Base-by-base conservation (phyloP, 768 basidiomycete genomes). In the Psilocybe subaeruginosa region DNA sequence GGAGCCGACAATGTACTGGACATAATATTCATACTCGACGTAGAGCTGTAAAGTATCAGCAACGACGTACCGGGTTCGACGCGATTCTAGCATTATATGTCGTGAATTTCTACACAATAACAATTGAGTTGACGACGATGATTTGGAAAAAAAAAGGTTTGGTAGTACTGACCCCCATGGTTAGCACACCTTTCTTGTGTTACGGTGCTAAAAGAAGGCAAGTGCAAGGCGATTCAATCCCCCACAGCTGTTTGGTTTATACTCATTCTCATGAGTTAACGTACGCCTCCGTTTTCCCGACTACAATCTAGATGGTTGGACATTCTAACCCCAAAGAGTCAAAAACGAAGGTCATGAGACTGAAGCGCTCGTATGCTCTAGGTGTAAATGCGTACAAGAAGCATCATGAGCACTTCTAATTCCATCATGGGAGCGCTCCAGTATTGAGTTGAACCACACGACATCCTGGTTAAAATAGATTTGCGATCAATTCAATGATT, bases 1-100 rank as follows among this genome's bases (percentile, higher is more conserved):
- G 16, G 88, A 85, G 31, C 90, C 90, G 58, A 91, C 90, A 59
- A 91, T 73, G 72, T 91, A 91, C 89, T 91, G 63, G 30, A 58
- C 14, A 11, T 8, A 23, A 23, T 23, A 23, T 23, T 23, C 23
- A 23, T 23, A 23, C 23, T 23, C 23, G 23, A 23, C 23, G 23
- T 23, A 23, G 23, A 23, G 23, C 23, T 23, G 23, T 23, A 23
- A 23, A 23, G 23, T 23, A 23, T 23, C 23, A 23, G 2, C 23
- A 23, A 23, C 23, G 23, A 23, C 60, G 1, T 47, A 65, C 66
- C 2, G 66, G 64, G 31, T 68, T 76, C 11, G 75, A 70, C 19
- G 75, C 75, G 53, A 75, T 73, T 35, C 50, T 65, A 12, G 74
- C 74, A 64, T 70, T 76, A 61, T 74, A 76, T 50, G 62, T 61